Evolutionary conservation across 1,284 basidiomycete genomes (phyloP).

Genomic region (Cryptococcus jaspeensis): DNA sequence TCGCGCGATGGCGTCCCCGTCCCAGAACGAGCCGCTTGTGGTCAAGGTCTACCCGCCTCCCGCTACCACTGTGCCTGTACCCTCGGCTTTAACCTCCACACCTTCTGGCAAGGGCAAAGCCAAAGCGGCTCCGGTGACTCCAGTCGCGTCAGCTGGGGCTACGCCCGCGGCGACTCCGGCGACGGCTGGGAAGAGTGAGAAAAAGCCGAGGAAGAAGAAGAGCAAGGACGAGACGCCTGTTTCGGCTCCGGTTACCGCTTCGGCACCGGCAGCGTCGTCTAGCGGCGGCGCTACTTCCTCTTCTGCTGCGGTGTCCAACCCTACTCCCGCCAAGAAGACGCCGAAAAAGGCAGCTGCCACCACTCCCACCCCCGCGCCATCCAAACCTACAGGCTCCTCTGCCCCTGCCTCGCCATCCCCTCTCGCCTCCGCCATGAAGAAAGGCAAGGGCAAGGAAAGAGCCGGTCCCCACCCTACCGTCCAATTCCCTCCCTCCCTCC

Average conservation of each 20-base stretch:
- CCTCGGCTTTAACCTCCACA: background rate
- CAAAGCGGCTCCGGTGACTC: background rate
- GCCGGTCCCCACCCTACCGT: no score
- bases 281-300: background rate
- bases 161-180: no score
- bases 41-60: conserved; percentile 20
- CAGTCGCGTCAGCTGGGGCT: background rate
- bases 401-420: background rate
- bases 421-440: no score
- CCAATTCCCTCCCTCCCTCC: no score
- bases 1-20: conserved; percentile 22
- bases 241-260: background rate
- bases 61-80: background rate
- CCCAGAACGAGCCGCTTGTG: background rate
- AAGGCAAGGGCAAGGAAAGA: no score
- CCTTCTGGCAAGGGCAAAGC: background rate
- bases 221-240: background rate
- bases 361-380: background rate
- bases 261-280: background rate
- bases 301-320: background rate
- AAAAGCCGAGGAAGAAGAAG: background rate
- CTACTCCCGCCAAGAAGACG: background rate
- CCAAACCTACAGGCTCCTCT: background rate
- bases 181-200: no score
- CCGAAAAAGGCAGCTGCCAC: background rate